A percentile compares a stretch with the other conserved stretches of the same genome.
Conservation (phyloP, 306 rosid species). For the Glycyrrhiza uralensis region DNA sequence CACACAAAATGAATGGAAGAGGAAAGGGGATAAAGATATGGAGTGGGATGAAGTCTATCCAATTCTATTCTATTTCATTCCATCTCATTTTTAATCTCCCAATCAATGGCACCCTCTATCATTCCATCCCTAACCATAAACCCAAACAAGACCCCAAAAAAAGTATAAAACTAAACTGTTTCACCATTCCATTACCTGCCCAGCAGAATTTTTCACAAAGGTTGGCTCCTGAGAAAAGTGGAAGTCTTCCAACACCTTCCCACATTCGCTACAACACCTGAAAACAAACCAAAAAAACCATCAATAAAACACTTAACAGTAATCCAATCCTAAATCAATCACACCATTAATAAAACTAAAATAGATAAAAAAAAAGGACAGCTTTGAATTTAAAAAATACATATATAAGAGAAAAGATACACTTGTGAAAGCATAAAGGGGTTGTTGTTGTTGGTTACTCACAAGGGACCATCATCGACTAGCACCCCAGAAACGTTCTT, state of each 20-base stretch:
- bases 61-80: neutral
- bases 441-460: too few relatives aligned
- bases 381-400: neutral
- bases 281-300: too few relatives aligned
- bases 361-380: neutral
- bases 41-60: too few relatives aligned
- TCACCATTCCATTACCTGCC: constrained; percentile 13
- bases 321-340: neutral
- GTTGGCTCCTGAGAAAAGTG: constrained; percentile 16
- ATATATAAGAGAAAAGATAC: neutral
- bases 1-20: too few relatives aligned
- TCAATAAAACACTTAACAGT: too few relatives aligned
- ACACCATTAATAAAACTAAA: neutral
- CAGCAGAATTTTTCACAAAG: constrained; percentile 3
- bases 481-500: neutral
- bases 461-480: neutral
- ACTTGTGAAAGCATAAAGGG: neutral
- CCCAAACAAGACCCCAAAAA: neutral
- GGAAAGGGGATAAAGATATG: too few relatives aligned
- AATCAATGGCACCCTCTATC: neutral
- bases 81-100: neutral
- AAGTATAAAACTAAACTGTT: neutral
- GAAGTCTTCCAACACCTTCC: constrained; percentile 20
- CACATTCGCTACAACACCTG: constrained; percentile 19
- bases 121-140: neutral